Base-by-base conservation (phyloP, 768 basidiomycete genomes). In the Saitozyma podzolica region DNA sequence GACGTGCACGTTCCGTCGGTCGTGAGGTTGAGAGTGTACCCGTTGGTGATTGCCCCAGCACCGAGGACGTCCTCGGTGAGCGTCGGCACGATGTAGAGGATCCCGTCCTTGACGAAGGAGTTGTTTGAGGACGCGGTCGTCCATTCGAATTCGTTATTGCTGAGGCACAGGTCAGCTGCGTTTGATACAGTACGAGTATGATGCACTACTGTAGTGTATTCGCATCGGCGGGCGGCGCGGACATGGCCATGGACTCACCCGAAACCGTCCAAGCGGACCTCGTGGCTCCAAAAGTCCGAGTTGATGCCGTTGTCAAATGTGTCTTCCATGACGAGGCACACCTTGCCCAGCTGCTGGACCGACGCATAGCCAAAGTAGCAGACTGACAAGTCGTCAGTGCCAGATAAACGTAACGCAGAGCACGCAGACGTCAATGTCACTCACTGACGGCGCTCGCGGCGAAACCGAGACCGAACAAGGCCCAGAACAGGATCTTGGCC, bases 131-230 rank as follows among this genome's bases (percentile, higher is more conserved):
- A 67, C 5, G 86, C 87, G 0, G 90, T 92, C 0, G 90, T 86
- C 89, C 91, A 91, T 70, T 90, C 87, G 72, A 93, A 93, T 78
- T 92, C 85, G 68, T 83, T 83, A 68, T 84, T 84, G 88, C 91
- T 89, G 70, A 0, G 20, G 17, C 87, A 89, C 9, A 39, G 86
- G 29, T 29, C 2, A 29, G 29, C 29, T 29, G 29, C 29, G 29
- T 29, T 29, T 29, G 29, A 29, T 29, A 29, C 29, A 29, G 29
- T 29, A 29, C 29, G 29, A 2, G 29, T 29, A 29, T 29, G 29
- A 5, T 29, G 29, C 29, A 29, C 29, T 29, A n/a, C n/a, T n/a
- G 86, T 60, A n/a, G n/a, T 5, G 29, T 29, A 29, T 29, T n/a
- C n/a, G n/a, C n/a, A 29, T 29, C 29, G 2, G 29, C 29, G 29